A percentile compares a stretch with the other conserved stretches of the same genome.
phyloP scores from a whole-genome alignment of 2,329 filamentous ascomycete genomes.

The Huntiella omanensis region DNA sequence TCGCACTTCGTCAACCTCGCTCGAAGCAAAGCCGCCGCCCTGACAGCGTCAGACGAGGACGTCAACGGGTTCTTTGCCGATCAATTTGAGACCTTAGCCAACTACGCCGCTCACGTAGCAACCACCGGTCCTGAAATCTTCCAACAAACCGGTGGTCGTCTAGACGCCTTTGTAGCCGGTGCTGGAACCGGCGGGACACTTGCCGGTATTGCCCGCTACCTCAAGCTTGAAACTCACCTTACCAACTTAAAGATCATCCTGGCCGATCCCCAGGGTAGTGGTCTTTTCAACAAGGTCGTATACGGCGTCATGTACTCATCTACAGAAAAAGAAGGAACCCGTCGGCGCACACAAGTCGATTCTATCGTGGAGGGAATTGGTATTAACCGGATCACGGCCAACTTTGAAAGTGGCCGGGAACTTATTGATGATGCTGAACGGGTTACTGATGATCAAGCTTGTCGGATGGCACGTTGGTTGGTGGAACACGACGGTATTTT shows the following conservation, averaged over 20 bases:
- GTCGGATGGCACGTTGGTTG: slow-evolving; percentile 86
- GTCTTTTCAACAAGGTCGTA: slow-evolving; percentile 76
- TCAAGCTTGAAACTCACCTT: slow-evolving; percentile 52
- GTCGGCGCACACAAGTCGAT: slow-evolving; percentile 79
- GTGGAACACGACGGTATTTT: slow-evolving; percentile 94
- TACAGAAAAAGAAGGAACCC: slow-evolving; percentile 78
- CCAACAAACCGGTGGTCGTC: slow-evolving; percentile 48
- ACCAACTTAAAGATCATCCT: slow-evolving; percentile 52
- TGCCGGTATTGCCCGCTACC: slow-evolving; percentile 62
- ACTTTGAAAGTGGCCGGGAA: slow-evolving; percentile 74
- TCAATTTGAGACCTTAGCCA: slow-evolving; percentile 84
- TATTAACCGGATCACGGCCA: slow-evolving; percentile 82
- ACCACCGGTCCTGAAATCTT: slow-evolving; percentile 83
- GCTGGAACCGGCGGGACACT: slow-evolving; percentile 92
- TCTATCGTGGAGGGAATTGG: slow-evolving; percentile 92
- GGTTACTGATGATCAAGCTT: slow-evolving; percentile 75
- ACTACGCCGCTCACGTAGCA: slow-evolving; percentile 67
- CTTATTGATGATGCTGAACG: slow-evolving; percentile 78
- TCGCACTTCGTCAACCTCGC: slow-evolving; percentile 91
- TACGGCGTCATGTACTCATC: slow-evolving; percentile 90
- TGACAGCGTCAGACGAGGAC: slow-evolving; percentile 40
- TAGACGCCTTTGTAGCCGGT: slow-evolving; percentile 83
- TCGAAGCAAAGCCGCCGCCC: slow-evolving; percentile 53
- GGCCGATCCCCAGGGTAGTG: slow-evolving; percentile 86
- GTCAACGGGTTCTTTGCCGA: slow-evolving; percentile 85